phyloP scores from a whole-genome alignment of 1,139 yeast species.

The Williopsis jadinii region DNA sequence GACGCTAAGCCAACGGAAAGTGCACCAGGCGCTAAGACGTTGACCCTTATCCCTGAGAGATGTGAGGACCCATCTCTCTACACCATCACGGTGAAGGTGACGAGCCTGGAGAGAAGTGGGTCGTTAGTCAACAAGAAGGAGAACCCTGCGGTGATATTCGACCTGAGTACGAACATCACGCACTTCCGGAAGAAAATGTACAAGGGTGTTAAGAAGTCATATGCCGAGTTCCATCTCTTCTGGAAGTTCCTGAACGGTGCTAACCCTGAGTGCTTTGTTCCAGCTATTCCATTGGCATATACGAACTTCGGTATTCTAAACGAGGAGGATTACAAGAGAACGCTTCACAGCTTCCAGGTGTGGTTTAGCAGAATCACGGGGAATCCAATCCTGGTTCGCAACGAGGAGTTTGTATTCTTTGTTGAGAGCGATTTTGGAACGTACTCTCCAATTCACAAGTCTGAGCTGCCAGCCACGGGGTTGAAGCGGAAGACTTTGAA shows the following conservation, averaged over 20 bases:
- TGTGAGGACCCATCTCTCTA: conserved; percentile 15
- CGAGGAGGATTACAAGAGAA: conserved; percentile 65
- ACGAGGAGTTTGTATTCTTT: conserved; percentile 83
- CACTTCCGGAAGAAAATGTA: conserved; percentile 66
- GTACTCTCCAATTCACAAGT: conserved; percentile 56
- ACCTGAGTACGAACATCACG: conserved; percentile 52
- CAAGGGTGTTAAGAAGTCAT: conserved; percentile 75
- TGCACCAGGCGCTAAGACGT: conserved; percentile 1
- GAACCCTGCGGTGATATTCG: conserved; percentile 30
- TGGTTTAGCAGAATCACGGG: conserved; percentile 77
- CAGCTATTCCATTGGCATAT: conserved; percentile 68
- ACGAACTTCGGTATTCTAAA: conserved; percentile 81
- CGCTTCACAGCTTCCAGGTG: conserved; percentile 58
- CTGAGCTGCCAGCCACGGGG: conserved; percentile 68
- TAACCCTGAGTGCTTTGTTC: conserved; percentile 89
- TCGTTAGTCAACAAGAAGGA: conserved; percentile 28
- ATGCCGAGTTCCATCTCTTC: conserved; percentile 66
- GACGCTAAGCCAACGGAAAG: background rate
- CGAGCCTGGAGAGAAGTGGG: conserved; percentile 30
- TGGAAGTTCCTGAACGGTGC: conserved; percentile 74
- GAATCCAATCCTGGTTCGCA: conserved; percentile 75
- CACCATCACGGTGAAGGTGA: conserved; percentile 25
- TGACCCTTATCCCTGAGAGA: conserved; percentile 21
- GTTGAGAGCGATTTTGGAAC: conserved; percentile 81
- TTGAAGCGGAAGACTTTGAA: conserved; percentile 81